These are phyloP conservation scores for Nakazawaea peltata DNA, from an alignment of 805 yeast genomes.

Conservation along the genomic window DNA sequence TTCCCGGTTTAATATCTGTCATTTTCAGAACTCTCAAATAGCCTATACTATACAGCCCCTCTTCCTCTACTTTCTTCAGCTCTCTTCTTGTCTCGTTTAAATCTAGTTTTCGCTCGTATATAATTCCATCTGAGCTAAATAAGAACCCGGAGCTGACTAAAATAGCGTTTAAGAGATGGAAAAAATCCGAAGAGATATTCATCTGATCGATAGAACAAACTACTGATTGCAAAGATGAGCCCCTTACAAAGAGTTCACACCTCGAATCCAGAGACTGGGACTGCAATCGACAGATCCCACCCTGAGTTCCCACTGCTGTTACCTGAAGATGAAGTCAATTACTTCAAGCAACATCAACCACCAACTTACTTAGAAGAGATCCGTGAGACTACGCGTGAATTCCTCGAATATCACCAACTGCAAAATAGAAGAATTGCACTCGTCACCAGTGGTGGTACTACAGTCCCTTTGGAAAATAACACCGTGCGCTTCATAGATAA, in stretches of 20 bases:
- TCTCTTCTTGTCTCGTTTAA: too few relatives aligned
- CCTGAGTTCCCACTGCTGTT: constrained; percentile 77
- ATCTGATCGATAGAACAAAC: too few relatives aligned
- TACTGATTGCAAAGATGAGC: too few relatives aligned
- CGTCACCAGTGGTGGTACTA: constrained; percentile 96
- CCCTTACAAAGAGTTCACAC: constrained; percentile 37
- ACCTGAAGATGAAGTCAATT: constrained; percentile 62
- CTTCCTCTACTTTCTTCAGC: too few relatives aligned
- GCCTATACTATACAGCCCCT: too few relatives aligned
- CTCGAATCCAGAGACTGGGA: constrained; percentile 55
- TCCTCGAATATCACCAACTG: constrained; percentile 47
- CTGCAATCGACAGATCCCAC: constrained; percentile 74
- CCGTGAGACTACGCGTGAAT: constrained; percentile 45
- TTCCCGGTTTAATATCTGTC: constrained; percentile 18
- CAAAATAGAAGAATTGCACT: constrained; percentile 53
- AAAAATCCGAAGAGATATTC: too few relatives aligned
- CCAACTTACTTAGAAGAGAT: constrained; percentile 69
- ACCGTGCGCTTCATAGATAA: constrained; percentile 96
- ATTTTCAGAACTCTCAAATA: not conserved
- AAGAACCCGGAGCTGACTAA: too few relatives aligned
- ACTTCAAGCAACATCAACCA: constrained; percentile 63
- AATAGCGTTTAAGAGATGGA: too few relatives aligned
- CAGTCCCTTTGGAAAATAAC: constrained; percentile 94
- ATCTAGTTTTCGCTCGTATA: too few relatives aligned
- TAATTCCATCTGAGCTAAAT: too few relatives aligned